Base-by-base conservation (phyloP, 148 eudicot species). In the Rhododendron simsii region DNA sequence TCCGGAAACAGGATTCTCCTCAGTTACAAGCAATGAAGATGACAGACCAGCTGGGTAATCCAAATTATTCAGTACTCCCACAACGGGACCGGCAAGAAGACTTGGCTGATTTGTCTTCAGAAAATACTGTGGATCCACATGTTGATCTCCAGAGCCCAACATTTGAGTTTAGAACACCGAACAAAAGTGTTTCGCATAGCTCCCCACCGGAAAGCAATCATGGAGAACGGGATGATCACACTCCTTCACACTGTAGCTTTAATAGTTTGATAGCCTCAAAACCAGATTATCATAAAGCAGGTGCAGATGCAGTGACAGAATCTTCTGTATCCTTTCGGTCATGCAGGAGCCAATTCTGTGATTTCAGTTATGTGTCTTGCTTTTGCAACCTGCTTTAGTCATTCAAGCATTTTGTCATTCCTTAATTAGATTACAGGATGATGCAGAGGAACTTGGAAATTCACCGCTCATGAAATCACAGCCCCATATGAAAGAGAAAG, bases 391-490 rank as follows among this genome's bases (percentile, higher is more conserved):
- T 82, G 50, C 83, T 77, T 26, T 21, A 18, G 18, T 78, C 47
- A 26, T 57, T 74, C 44, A 23, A n/a, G 20, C 37, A 21, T 78
- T 30, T 86, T 86, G 81, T 23, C 84, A 83, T 88, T 90, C 90
- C 91, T 94, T 89, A 85, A 75, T 85, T 74, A 81, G 78, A 76
- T 77, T 82, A 47, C 85, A 95, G 98, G 92, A 90, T 88, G 92
- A 81, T 84, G 59, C 84, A 61, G 86, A 86, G 26, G 91, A 88
- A 55, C 78, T 82, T 61, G 90, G 90, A 81, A 86, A 89, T 47
- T 80, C 92, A 76, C 83, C 81, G 81, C 61, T 48, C 30, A 77
- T 69, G 83, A 83, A 88, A 81, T 85, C 93, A 77, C 86, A 61
- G 67, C 81, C 86, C 37, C 30, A 16, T 14, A 71, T 53, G 69